Evolutionary conservation across 768 basidiomycete genomes (phyloP), one percentile per base, ranked within the genome.

Genomic region (Cytidiella melzeri): DNA sequence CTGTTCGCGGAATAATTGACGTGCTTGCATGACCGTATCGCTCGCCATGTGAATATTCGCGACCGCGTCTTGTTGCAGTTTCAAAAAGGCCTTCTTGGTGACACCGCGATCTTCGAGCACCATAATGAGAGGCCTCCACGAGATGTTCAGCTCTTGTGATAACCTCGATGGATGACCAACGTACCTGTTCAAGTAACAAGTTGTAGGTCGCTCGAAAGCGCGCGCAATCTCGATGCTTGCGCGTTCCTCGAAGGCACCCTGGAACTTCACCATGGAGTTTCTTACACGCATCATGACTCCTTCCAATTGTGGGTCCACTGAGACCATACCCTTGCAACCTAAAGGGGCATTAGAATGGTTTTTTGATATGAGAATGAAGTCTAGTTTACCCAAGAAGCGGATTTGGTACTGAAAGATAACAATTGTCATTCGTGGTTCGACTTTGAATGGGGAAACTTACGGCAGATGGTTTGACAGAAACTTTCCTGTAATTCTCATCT

Each of bases 51-150:
- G 72, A 23, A 81, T 75, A 1, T 75, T 67, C 0, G 74, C 72
- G 2, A 87, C 75, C 1, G 81, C 79, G 0, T 61, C 53, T 18
- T 79, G 69, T 56, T 92, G 91, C 1, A 92, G 73, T 9, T 69
- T 64, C 34, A 81, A 41, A 58, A 93, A 87, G 3, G 68, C 73
- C 0, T 80, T 69, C 51, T 65, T 70, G 6, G 69, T 67, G 13
- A 90, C 82, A 1, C 82, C 83, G 9, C 84, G 73, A 52, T 87
- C 84, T 61, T 93, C 91, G 5, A 93, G 69, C 3, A 88, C 69
- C 82, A 85, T 89, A 24, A 91, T 74, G 11, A 90, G 61, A 2
- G 86, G 77, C 48, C 88, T 91, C 12, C 25, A 34, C 30, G 41
- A 19, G 36, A 13, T 26, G 2, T 46, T 24, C 36, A 48, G 13